phyloP scores from a whole-genome alignment of 1,284 basidiomycete genomes.

The Malassezia japonica region DNA sequence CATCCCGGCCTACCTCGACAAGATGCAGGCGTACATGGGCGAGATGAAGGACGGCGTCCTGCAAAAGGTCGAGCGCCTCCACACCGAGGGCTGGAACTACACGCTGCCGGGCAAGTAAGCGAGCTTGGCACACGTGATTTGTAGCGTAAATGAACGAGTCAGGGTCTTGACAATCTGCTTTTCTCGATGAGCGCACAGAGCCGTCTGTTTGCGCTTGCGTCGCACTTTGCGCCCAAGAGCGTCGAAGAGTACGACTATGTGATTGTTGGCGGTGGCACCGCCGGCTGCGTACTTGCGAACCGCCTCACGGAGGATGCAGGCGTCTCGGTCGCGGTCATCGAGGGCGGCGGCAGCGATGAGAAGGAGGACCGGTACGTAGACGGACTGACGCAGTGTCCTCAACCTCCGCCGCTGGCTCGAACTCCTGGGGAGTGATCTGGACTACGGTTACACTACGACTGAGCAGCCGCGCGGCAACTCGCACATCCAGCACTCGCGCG shows the following conservation, averaged over 20 bases:
- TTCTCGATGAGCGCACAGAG: slow-evolving; percentile 19
- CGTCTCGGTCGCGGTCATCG: slow-evolving; percentile 47
- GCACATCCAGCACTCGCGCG: slow-evolving; percentile 48
- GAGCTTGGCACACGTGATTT: not conserved
- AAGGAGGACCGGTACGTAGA: slow-evolving; percentile 28
- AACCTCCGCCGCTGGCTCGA: slow-evolving; percentile 47
- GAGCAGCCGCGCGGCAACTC: slow-evolving; percentile 48
- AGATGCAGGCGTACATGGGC: slow-evolving; percentile 68
- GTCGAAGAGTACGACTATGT: slow-evolving; percentile 42
- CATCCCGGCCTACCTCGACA: slow-evolving; percentile 59
- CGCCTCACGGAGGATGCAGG: slow-evolving; percentile 45
- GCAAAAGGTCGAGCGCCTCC: slow-evolving; percentile 68
- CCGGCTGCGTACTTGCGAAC: slow-evolving; percentile 48
- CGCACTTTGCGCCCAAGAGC: slow-evolving; percentile 34
- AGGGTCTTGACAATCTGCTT: not conserved
- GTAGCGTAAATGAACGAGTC: not conserved
- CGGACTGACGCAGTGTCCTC: slow-evolving; percentile 28
- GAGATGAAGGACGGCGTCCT: slow-evolving; percentile 72
- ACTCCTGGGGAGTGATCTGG: slow-evolving; percentile 47
- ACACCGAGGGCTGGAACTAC: slow-evolving; percentile 71
- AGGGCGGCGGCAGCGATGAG: slow-evolving; percentile 47
- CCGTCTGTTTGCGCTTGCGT: slow-evolving; percentile 34
- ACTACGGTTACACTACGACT: slow-evolving; percentile 47
- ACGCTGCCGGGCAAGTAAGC: slow-evolving; percentile 10
- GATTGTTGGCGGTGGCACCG: slow-evolving; percentile 48